Base-by-base conservation (phyloP, 1,139 yeast species). In the Taiozyma sp. region DNA sequence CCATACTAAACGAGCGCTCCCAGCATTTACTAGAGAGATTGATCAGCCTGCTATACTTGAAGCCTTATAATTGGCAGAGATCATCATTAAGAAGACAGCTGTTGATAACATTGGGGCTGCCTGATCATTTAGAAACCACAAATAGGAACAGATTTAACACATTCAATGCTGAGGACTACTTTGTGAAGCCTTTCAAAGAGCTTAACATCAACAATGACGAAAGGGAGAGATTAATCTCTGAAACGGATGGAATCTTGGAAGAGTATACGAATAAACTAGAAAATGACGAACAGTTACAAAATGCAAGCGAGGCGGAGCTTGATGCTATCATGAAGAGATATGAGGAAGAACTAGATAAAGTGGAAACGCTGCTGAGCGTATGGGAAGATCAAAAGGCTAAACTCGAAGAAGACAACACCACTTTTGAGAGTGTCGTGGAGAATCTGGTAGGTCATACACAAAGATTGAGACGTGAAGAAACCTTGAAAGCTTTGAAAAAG, bases 371-470 rank as follows among this genome's bases (percentile, higher is more conserved):
- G 42, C 66, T 78, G 44, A 73, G 79, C 44, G 68, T 75, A 32
- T 83, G 86, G 87, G 73, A 70, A 41, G 66, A 73, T 52, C 74
- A 75, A 59, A 67, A 71, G 50, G 62, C 65, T 47, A 76, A 70
- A 34, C 71, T 76, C 14, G 70, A 71, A 53, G 74, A 73, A 49
- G 85, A 84, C 60, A 80, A 81, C 58, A 81, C 79, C 49, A 80
- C 85, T 14, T 84, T 82, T 61, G 91, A 85, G 61, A 74, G 81
- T 6, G 89, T 85, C 56, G 87, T 85, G 39, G 90, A 84, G 64
- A 83, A 82, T 57, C 70, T 84, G 56, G 83, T 84, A 39, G 92
- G 87, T 23, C 83, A 84, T 64, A 83, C 87, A 34, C 91, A 85
- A 61, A 75, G 76, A 57, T 59, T 78, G 43, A 72, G 76, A 56